Conservation (phyloP, 495 filamentous ascomycete genomes). For the Hypomontagnella monticulosa region DNA sequence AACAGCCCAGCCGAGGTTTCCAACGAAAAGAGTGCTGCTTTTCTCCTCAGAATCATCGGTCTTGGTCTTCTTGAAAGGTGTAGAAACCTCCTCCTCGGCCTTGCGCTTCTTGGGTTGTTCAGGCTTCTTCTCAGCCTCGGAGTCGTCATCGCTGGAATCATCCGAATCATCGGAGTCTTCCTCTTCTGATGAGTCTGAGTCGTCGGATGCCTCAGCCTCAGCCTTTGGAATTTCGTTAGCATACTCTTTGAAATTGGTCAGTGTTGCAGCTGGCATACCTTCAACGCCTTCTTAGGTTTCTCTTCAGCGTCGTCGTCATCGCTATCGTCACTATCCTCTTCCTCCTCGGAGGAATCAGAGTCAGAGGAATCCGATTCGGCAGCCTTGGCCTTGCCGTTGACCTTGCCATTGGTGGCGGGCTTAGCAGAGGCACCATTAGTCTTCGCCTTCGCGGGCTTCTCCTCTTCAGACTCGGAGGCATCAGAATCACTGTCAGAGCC, state of each 20-base stretch:
- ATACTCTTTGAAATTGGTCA: background rate
- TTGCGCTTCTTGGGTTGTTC: conserved; percentile 88
- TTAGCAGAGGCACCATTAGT: conserved; percentile 26
- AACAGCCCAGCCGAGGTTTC: conserved; percentile 93
- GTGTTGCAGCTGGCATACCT: conserved; percentile 39
- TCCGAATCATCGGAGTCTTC: conserved; percentile 50
- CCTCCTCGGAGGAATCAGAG: conserved; percentile 51
- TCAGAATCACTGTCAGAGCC: conserved; percentile 47
- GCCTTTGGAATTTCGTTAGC: conserved; percentile 33
- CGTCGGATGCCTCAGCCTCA: conserved; percentile 51
- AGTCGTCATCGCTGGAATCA: conserved; percentile 54
- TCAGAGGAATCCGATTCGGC: conserved; percentile 44
- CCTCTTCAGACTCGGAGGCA: conserved; percentile 31
- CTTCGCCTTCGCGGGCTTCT: conserved; percentile 31
- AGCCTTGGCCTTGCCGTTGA: conserved; percentile 33
- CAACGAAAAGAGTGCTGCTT: conserved; percentile 80
- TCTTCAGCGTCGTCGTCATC: conserved; percentile 11
- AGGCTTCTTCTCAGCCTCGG: conserved; percentile 63
- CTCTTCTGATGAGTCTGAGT: conserved; percentile 56
- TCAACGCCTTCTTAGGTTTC: conserved; percentile 47
- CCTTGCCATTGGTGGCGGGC: conserved; percentile 13
- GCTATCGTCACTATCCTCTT: conserved; percentile 48
- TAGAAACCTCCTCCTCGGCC: conserved; percentile 71
- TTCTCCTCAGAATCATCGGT: conserved; percentile 63
- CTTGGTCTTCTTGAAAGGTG: conserved; percentile 85